Base-by-base conservation (phyloP, 441 rosid genomes). In the Eruca vesicaria region DNA sequence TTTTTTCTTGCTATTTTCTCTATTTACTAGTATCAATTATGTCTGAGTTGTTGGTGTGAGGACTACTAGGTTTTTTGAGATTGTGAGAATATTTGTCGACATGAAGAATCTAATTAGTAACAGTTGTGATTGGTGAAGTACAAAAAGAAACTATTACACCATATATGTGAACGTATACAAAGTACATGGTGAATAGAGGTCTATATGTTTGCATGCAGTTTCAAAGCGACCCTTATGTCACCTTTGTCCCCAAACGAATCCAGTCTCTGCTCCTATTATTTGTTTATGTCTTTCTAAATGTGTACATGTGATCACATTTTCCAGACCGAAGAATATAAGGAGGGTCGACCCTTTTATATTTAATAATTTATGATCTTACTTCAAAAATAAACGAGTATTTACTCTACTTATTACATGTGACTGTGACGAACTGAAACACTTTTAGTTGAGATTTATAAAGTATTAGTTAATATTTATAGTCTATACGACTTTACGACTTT, bases 171-270 rank as follows among this genome's bases (percentile, higher is more conserved):
- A 76, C 56, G 23, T 69, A 41, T 62, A 62, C 45, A 69, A n/a
- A 63, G 58, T 21, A 74, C 12, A 28, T 62, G 23, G 36, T 75
- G 62, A 58, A 69, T 23, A 50, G 61, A 62, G 12, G 56, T 73
- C 70, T 56, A 52, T 48, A 48, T 70, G 66, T 64, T 76, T 57
- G 79, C 26, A 64, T 9, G 61, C 29, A 77, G 80, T 77, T 71
- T 77, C 80, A 71, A 60, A 66, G 73, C 55, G 76, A 71, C 73
- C 68, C 72, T 56, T 68, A 73, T 73, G 78, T 68, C 77, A 78
- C 68, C 71, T 73, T 61, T 78, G 74, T 78, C 78, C 33, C 77
- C 81, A 31, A 48, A 60, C 66, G 69, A 78, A 67, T 67, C 69
- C 63, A 71, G 29, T 18, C 43, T 35, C 15, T 26, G 38, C 6